phyloP scores from a whole-genome alignment of 192 early-diverging fungal genomes.

The Rhizoclosmatium sp. region DNA sequence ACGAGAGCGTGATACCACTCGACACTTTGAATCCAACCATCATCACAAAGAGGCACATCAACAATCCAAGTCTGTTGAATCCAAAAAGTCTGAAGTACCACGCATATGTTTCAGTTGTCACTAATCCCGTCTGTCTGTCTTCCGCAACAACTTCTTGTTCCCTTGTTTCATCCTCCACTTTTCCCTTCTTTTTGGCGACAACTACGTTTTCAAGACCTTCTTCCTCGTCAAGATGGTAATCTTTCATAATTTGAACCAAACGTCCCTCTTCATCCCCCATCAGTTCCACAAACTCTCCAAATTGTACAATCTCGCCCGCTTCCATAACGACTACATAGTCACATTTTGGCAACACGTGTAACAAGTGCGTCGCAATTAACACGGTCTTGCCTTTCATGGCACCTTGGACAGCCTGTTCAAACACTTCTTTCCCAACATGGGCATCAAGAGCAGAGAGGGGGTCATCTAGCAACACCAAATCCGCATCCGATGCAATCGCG shows the following conservation, averaged over 20 bases:
- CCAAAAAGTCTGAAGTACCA: slow-evolving; percentile 9
- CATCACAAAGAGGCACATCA: background rate
- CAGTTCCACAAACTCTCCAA: slow-evolving; percentile 47
- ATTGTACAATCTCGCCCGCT: slow-evolving; percentile 40
- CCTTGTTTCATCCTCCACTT: background rate
- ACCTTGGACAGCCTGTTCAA: slow-evolving; percentile 68
- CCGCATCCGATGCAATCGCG: slow-evolving; percentile 63
- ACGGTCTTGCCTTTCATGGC: slow-evolving; percentile 35
- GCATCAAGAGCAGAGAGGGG: slow-evolving; percentile 55
- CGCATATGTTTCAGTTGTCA: slow-evolving; percentile 12
- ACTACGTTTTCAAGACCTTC: background rate
- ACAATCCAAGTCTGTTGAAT: background rate
- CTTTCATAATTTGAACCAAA: slow-evolving; percentile 34
- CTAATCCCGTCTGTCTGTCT: slow-evolving; percentile 19
- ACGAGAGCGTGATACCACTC: slow-evolving; percentile 15
- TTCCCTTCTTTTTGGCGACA: background rate
- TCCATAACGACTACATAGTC: slow-evolving; percentile 50
- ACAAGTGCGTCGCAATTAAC: slow-evolving; percentile 51
- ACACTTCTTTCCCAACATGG: slow-evolving; percentile 61
- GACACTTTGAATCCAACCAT: background rate
- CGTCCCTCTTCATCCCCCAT: slow-evolving; percentile 25
- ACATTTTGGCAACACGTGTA: slow-evolving; percentile 37
- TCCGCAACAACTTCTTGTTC: slow-evolving; percentile 5
- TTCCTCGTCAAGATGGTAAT: slow-evolving; percentile 43
- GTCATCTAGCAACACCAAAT: slow-evolving; percentile 76